phyloP scores from a whole-genome alignment of 2,329 filamentous ascomycete genomes.

The Fusarium sororula region DNA sequence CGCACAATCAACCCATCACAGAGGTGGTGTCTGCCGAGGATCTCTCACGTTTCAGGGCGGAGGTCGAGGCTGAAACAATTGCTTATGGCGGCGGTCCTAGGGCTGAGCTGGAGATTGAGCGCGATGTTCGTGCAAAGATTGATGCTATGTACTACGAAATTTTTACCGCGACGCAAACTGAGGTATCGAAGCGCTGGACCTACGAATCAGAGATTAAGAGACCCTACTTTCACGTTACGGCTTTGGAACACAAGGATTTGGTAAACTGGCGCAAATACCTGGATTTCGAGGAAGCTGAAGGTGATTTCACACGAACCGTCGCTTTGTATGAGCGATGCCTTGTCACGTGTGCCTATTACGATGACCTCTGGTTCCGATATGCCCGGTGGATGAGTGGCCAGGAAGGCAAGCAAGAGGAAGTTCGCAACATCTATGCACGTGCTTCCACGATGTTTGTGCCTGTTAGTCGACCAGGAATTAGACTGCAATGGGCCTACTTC shows the following conservation, averaged over 20 bases:
- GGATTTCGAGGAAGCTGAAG: slow-evolving; percentile 91
- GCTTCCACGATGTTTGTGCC: slow-evolving; percentile 88
- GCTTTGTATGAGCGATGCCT: slow-evolving; percentile 95
- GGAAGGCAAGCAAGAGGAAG: slow-evolving; percentile 83
- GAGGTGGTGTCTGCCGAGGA: slow-evolving; percentile 77
- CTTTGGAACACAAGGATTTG: slow-evolving; percentile 86
- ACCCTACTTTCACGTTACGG: slow-evolving; percentile 95
- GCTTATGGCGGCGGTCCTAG: slow-evolving; percentile 63
- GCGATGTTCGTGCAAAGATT: slow-evolving; percentile 81
- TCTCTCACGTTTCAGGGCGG: slow-evolving; percentile 73
- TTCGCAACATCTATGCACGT: slow-evolving; percentile 89
- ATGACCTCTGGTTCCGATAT: slow-evolving; percentile 99
- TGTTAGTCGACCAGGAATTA: slow-evolving; percentile 82
- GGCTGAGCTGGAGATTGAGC: slow-evolving; percentile 81
- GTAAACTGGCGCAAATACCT: slow-evolving; percentile 95
- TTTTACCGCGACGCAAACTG: slow-evolving; percentile 82
- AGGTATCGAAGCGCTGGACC: slow-evolving; percentile 93
- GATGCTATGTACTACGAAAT: slow-evolving; percentile 83
- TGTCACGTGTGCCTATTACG: slow-evolving; percentile 92
- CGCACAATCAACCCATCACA: slow-evolving; percentile 74
- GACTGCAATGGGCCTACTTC: slow-evolving; percentile 92
- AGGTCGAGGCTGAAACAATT: slow-evolving; percentile 73
- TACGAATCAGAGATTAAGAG: slow-evolving; percentile 95
- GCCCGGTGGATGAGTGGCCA: slow-evolving; percentile 91
- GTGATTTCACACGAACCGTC: slow-evolving; percentile 75